Conservation (phyloP, 768 basidiomycete species). For the Boletellus sp. region DNA sequence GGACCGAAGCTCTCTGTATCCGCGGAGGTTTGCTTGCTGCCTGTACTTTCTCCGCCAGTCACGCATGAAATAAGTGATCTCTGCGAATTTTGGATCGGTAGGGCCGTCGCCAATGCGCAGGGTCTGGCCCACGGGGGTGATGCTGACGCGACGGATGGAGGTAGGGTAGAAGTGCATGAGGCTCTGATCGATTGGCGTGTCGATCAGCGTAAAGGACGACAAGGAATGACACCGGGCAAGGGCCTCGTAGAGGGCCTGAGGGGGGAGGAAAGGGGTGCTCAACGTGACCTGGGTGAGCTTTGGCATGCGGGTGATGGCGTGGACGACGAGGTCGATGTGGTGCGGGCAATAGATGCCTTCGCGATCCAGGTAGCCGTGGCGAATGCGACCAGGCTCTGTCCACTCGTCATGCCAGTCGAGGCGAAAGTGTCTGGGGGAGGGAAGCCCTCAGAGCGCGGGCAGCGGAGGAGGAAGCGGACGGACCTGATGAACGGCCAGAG, state of each 20-base stretch:
- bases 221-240: constrained; percentile 28
- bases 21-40: constrained; percentile 28
- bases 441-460: neutral
- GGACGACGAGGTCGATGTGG: constrained; percentile 23
- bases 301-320: constrained; percentile 29
- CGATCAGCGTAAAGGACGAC: constrained; percentile 26
- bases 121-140: constrained; percentile 33
- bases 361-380: constrained; percentile 30
- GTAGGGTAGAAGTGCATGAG: constrained; percentile 29
- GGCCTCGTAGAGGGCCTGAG: constrained; percentile 27
- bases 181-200: constrained; percentile 36
- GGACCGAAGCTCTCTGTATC: constrained; percentile 28
- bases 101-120: constrained; percentile 34
- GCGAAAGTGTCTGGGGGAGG: constrained; percentile 24
- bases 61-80: constrained; percentile 33
- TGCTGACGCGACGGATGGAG: constrained; percentile 23
- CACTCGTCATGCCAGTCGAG: constrained; percentile 36
- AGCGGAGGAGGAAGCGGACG: neutral
- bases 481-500: constrained; percentile 33
- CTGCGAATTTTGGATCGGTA: constrained; percentile 30
- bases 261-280: constrained; percentile 32
- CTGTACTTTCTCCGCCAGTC: constrained; percentile 37
- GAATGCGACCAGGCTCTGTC: constrained; percentile 35
- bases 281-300: constrained; percentile 27
- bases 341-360: constrained; percentile 30